These are phyloP conservation scores for Berberis thunbergii DNA, from an alignment of 164 flowering plant genomes.

Conservation along the genomic window DNA sequence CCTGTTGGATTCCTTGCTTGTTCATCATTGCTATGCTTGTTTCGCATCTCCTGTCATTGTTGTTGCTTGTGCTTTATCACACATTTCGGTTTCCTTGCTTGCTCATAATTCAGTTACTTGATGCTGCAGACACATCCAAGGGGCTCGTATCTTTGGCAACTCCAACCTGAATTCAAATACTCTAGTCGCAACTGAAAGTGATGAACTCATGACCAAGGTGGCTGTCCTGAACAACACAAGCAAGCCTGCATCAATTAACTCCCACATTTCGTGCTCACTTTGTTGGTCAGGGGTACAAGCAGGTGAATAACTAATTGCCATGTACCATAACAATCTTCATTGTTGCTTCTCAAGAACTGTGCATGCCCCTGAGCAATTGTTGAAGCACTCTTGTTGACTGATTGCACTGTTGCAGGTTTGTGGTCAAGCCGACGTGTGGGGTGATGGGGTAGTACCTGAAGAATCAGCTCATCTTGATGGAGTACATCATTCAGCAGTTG, in stretches of 20 bases:
- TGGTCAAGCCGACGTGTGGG: constrained; percentile 85
- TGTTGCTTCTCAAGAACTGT: too few relatives aligned
- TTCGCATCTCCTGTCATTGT: too few relatives aligned
- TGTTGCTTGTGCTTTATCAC: neutral
- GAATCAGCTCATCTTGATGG: constrained; percentile 78
- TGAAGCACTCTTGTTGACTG: too few relatives aligned
- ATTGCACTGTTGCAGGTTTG: constrained; percentile 46
- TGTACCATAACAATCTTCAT: too few relatives aligned
- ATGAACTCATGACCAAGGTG: constrained; percentile 29
- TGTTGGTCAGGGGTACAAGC: constrained; percentile 90
- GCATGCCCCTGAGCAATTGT: too few relatives aligned
- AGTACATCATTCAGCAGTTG: constrained; percentile 89
- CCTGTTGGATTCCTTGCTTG: too few relatives aligned
- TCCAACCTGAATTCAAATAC: constrained; percentile 17
- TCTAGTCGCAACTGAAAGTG: constrained; percentile 16
- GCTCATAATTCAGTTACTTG: neutral
- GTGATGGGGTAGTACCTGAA: constrained; percentile 92
- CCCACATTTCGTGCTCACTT: constrained; percentile 52
- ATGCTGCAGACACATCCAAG: constrained; percentile 59
- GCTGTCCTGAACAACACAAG: constrained; percentile 11
- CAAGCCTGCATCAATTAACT: constrained; percentile 16
- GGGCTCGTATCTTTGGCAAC: constrained; percentile 46
- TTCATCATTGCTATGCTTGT: too few relatives aligned
- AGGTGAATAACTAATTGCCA: constrained; percentile 33
- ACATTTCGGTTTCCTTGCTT: neutral